These are phyloP conservation scores for Crataegus laevigata DNA, from an alignment of 306 rosid genomes.

Conservation along the genomic window DNA sequence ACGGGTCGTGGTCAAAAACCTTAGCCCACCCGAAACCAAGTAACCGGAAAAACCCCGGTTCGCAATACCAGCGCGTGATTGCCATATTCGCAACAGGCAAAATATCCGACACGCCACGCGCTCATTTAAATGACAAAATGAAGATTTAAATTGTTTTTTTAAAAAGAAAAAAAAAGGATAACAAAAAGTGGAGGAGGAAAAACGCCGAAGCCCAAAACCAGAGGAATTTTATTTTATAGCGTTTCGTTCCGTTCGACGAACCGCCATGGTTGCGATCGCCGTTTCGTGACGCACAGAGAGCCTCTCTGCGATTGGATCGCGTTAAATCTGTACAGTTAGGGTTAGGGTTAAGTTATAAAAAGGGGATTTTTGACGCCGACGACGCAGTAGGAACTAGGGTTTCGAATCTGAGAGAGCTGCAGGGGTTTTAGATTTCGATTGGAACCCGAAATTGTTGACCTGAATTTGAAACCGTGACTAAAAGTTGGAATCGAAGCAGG, in stretches of 20 bases:
- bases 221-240: slow-evolving; percentile 24
- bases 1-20: neutral
- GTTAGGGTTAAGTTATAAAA: neutral
- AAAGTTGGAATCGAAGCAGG: slow-evolving; percentile 17
- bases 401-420: slow-evolving; percentile 21
- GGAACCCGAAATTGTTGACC: neutral
- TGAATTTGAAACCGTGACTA: slow-evolving; percentile 11
- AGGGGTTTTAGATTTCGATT: slow-evolving; percentile 3
- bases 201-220: slow-evolving; percentile 14
- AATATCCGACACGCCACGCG: slow-evolving; percentile 14
- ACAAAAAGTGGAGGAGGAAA: neutral
- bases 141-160: neutral
- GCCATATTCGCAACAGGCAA: neutral
- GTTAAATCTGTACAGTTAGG: neutral
- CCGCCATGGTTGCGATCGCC: slow-evolving; percentile 2
- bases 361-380: neutral
- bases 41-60: neutral
- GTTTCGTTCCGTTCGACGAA: slow-evolving; percentile 18
- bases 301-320: slow-evolving; percentile 5
- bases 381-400: slow-evolving; percentile 32
- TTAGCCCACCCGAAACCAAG: neutral
- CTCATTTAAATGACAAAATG: neutral
- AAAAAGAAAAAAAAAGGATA: neutral
- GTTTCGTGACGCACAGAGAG: neutral
- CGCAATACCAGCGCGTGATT: slow-evolving; percentile 8